These are phyloP conservation scores for Magnaporthales sp. DNA, from an alignment of 2,329 filamentous ascomycete species.

Conservation along the genomic window DNA sequence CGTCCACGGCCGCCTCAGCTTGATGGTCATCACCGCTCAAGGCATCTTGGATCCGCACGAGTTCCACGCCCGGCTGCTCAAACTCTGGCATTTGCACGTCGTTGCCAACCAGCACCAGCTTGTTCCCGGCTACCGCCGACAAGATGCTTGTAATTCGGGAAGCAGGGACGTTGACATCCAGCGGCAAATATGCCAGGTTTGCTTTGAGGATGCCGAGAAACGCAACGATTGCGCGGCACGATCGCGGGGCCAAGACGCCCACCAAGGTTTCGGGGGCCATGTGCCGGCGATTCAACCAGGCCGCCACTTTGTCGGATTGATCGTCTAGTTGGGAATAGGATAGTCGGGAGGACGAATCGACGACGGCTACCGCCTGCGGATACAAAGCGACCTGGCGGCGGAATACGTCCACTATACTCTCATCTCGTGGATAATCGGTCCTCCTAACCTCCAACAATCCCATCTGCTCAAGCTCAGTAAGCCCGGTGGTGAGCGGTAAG, in stretches of 20 bases:
- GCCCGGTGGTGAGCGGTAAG: not conserved
- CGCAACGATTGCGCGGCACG: slow-evolving; percentile 46
- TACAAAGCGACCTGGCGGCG: slow-evolving; percentile 15
- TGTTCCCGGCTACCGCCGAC: not conserved
- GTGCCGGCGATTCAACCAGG: slow-evolving; percentile 24
- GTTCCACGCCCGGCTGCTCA: not conserved
- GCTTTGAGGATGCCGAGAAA: slow-evolving; percentile 47
- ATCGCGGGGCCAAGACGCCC: slow-evolving; percentile 18
- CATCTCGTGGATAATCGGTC: too few relatives aligned
- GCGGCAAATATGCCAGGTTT: slow-evolving; percentile 49
- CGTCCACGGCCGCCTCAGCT: too few relatives aligned
- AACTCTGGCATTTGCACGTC: not conserved
- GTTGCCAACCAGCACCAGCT: not conserved
- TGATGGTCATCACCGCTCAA: too few relatives aligned
- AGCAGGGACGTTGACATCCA: slow-evolving; percentile 40
- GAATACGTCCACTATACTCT: slow-evolving; percentile 16
- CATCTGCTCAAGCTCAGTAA: too few relatives aligned
- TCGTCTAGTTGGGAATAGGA: slow-evolving; percentile 10
- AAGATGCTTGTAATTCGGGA: not conserved
- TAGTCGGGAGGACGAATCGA: slow-evolving; percentile 14
- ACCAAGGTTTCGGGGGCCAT: not conserved
- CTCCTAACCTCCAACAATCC: too few relatives aligned
- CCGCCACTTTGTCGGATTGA: not conserved
- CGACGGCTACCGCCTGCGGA: slow-evolving; percentile 21
- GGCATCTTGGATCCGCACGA: not conserved